These are phyloP conservation scores for Candida easanensis DNA, from an alignment of 805 yeast species.

Conservation along the genomic window DNA sequence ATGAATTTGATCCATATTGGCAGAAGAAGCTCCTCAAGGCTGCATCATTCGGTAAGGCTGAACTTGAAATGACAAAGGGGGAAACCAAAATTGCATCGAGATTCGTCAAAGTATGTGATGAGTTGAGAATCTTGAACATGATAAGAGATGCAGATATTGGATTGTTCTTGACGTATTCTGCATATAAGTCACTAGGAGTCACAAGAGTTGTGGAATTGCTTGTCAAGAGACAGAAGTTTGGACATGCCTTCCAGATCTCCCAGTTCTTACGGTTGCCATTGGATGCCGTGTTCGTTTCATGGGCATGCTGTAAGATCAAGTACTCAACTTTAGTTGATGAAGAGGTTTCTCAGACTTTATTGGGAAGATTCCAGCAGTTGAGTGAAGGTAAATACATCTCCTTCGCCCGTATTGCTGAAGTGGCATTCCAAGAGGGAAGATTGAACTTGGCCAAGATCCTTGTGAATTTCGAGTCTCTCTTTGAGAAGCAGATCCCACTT, in stretches of 20 bases:
- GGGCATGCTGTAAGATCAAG: constrained; percentile 77
- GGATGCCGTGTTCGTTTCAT: constrained; percentile 59
- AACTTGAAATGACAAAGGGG: constrained; percentile 31
- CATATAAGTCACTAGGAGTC: constrained; percentile 51
- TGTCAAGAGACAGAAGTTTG: constrained; percentile 55
- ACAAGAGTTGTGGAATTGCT: constrained; percentile 56
- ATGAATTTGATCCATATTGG: constrained; percentile 74
- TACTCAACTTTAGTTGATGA: constrained; percentile 54
- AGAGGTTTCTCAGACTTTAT: constrained; percentile 49
- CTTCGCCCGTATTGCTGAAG: constrained; percentile 54
- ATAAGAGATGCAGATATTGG: constrained; percentile 66
- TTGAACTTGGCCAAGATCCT: constrained; percentile 60
- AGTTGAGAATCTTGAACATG: constrained; percentile 65
- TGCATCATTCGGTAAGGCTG: constrained; percentile 80
- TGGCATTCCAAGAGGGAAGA: constrained; percentile 83
- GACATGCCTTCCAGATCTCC: constrained; percentile 61
- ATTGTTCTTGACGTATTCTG: constrained; percentile 58
- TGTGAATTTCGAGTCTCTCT: constrained; percentile 59
- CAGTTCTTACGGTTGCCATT: constrained; percentile 45
- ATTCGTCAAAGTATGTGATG: constrained; percentile 61
- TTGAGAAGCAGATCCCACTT: constrained; percentile 58
- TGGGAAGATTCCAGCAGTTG: constrained; percentile 39
- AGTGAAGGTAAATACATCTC: constrained; percentile 42
- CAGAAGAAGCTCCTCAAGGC: constrained; percentile 81
- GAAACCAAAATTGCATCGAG: constrained; percentile 38